Evolutionary conservation across 257 asterid species (phyloP), one percentile per base, ranked within the genome.

Genomic region (Solanum virginianum): DNA sequence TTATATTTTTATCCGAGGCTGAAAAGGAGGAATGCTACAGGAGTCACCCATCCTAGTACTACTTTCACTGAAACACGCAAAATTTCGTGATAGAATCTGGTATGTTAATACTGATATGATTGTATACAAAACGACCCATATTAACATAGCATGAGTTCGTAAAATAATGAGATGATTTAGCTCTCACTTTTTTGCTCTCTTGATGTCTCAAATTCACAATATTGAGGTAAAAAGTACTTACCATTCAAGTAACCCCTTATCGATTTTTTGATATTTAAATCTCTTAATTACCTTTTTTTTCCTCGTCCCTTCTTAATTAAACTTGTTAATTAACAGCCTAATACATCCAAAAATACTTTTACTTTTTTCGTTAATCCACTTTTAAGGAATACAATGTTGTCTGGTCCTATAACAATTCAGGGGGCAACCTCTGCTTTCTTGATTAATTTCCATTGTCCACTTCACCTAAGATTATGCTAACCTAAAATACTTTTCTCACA

Each of bases 41-140:
- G 41, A 5, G 41, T 36, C 41, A 36, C 0, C 41, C 41, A 36
- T 36, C 41, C 41, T 36, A 0, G 7, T 36, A 36, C 41, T 5
- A 36, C 41, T 36, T 36, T 36, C 6, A 5, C 41, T 5, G 0
- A 36, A 5, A 6, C 41, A 36, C 1, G 41, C 6, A 4, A 4
- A 36, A 36, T 5, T 4, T 36, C 6, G 0, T 4, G 41, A 36
- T 36, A 5, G 1, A 5, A 36, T 36, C 0, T 0, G 1, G 1
- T 36, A 5, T 1, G 41, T 36, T 36, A 36, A 6, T 36, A 5
- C 41, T 36, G 41, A 36, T 36, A 36, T 36, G 41, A 36, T 36
- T 6, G 6, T 0, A 36, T 36, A 36, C 6, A 6, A 36, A 36
- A 36, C 6, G 41, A 36, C 6, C 6, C 41, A 36, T 36, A 36